A percentile compares a stretch with the other conserved stretches of the same genome.
Conservation (phyloP, 768 basidiomycete genomes). For the Hypholoma fasciculare region DNA sequence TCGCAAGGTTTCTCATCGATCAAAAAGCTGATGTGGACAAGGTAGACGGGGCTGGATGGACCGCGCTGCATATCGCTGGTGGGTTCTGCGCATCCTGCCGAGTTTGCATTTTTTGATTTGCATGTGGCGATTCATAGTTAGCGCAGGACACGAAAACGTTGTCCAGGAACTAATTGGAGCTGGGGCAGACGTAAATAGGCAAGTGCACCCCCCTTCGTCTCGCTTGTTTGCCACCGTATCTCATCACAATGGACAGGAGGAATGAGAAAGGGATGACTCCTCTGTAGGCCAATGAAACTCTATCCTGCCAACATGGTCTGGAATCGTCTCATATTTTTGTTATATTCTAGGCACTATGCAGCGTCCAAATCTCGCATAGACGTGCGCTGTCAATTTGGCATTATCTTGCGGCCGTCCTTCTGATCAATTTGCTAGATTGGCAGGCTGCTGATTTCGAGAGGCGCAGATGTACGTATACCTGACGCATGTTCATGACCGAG, state of each 20-base stretch:
- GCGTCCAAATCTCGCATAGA: constrained; percentile 90
- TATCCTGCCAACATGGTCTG: constrained; percentile 12
- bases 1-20: constrained; percentile 67
- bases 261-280: constrained; percentile 86
- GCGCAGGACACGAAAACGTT: constrained; percentile 76
- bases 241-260: constrained; percentile 36
- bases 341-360: constrained; percentile 74
- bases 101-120: constrained; percentile 16
- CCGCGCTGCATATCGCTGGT: constrained; percentile 81
- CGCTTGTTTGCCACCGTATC: constrained; percentile 13
- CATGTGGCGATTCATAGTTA: constrained; percentile 47
- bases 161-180: constrained; percentile 78
- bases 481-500: constrained; percentile 30
- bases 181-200: constrained; percentile 77
- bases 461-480: constrained; percentile 79
- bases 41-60: constrained; percentile 71
- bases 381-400: constrained; percentile 42
- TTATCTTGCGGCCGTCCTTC: constrained; percentile 21
- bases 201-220: constrained; percentile 18
- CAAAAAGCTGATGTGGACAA: constrained; percentile 69
- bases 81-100: constrained; percentile 11
- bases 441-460: constrained; percentile 77
- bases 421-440: constrained; percentile 68
- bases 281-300: constrained; percentile 52
- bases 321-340: constrained; percentile 13